A percentile compares a stretch with the other conserved stretches of the same genome.
Conservation (phyloP, 306 rosid species). For the Rubus parviflorus region DNA sequence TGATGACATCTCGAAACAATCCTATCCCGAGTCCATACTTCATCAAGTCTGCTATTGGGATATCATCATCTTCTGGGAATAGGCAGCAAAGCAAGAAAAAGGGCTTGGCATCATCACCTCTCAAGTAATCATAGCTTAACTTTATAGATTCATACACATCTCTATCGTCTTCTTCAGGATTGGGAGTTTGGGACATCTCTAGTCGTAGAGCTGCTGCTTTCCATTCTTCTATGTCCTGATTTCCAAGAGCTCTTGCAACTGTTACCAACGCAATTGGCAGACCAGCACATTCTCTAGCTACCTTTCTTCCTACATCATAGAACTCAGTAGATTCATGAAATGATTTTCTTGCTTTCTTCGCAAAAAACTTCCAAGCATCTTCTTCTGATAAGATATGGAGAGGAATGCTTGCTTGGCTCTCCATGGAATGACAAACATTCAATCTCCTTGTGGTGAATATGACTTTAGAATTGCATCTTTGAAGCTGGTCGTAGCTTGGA, state of each 20-base stretch:
- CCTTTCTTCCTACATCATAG: slow-evolving; percentile 8
- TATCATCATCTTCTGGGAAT: background rate
- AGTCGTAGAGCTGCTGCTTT: background rate
- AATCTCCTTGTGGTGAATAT: slow-evolving; percentile 9
- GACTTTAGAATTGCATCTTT: slow-evolving; percentile 14
- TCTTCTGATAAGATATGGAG: slow-evolving; percentile 2
- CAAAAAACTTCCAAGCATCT: slow-evolving; percentile 25
- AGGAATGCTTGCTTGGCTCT: background rate
- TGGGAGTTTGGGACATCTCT: background rate
- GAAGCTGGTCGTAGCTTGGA: slow-evolving; percentile 1
- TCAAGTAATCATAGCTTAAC: background rate
- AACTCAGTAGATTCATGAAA: background rate
- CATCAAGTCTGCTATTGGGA: background rate
- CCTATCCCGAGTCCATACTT: background rate
- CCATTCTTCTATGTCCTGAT: slow-evolving; percentile 4
- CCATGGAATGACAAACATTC: slow-evolving; percentile 17
- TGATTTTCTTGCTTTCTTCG: background rate
- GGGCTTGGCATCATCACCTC: background rate
- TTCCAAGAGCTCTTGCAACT: slow-evolving; percentile 23
- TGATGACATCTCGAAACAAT: background rate
- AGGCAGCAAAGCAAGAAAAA: background rate
- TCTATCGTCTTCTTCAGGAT: background rate
- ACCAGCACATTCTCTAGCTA: slow-evolving; percentile 25
- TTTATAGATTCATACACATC: background rate
- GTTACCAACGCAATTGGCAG: slow-evolving; percentile 24